Evolutionary conservation across 2,329 filamentous ascomycete genomes (phyloP).

Genomic region (Talaromyces islandicus): DNA sequence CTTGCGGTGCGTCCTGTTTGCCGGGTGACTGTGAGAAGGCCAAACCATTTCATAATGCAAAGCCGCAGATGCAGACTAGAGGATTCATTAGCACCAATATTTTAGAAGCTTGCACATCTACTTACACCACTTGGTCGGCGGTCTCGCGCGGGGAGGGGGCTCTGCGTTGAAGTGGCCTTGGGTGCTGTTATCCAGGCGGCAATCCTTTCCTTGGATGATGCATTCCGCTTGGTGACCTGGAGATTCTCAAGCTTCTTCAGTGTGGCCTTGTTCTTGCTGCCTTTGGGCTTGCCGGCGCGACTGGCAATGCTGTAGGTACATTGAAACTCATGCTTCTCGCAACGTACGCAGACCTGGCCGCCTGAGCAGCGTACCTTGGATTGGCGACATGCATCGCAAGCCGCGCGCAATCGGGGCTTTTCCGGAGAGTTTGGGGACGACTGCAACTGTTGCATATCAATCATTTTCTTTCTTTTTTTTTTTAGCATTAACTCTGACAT

Average conservation of each 20-base stretch:
- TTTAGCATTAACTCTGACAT: neutral
- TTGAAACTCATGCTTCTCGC: slow-evolving; percentile 30
- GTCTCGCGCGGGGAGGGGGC: neutral
- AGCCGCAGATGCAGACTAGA: neutral
- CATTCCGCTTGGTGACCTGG: slow-evolving; percentile 22
- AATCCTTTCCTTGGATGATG: slow-evolving; percentile 15
- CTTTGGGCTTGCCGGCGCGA: slow-evolving; percentile 34
- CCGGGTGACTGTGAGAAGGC: slow-evolving; percentile 1
- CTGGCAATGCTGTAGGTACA: slow-evolving; percentile 34
- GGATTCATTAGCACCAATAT: neutral
- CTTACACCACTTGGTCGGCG: neutral
- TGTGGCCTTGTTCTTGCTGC: slow-evolving; percentile 34
- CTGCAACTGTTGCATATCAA: slow-evolving; percentile 14
- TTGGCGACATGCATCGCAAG: slow-evolving; percentile 34
- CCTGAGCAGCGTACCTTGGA: slow-evolving; percentile 36
- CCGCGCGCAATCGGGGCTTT: slow-evolving; percentile 30
- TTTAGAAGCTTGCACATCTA: neutral
- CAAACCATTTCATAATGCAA: slow-evolving; percentile 2
- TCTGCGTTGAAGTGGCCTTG: neutral
- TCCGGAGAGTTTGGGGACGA: slow-evolving; percentile 4
- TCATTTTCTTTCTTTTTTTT: too few species aligned
- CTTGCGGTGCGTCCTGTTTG: neutral
- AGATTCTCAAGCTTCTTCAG: slow-evolving; percentile 30
- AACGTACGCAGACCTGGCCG: slow-evolving; percentile 31
- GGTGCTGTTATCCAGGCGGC: neutral